Evolutionary conservation across 179 eudicot genomes (phyloP).

Genomic region (Pouteria campechiana): DNA sequence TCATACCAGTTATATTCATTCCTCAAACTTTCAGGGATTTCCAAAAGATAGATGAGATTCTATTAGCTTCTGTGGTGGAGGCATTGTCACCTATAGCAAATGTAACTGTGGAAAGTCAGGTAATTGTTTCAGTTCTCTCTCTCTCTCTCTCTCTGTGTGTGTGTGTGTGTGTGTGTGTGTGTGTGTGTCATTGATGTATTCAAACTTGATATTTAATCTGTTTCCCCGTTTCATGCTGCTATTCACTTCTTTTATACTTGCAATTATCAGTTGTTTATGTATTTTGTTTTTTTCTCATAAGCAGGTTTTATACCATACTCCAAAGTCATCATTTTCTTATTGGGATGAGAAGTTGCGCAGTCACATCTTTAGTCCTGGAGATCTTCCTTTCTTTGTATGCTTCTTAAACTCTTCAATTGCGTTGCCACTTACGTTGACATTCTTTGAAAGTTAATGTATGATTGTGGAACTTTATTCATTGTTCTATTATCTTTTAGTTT

Average conservation of each 20-base stretch:
- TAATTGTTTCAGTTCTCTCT: constrained; percentile 12
- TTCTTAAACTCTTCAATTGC: constrained; percentile 4
- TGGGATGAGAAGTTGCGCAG: constrained; percentile 64
- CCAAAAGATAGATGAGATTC: constrained; percentile 49
- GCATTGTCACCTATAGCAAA: constrained; percentile 77
- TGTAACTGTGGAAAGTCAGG: constrained; percentile 92
- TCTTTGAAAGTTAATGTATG: too few relatives aligned
- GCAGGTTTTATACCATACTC: constrained; percentile 94
- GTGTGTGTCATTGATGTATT: too few relatives aligned
- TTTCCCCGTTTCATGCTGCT: too few relatives aligned
- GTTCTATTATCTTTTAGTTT: too few relatives aligned
- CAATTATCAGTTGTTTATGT: too few relatives aligned
- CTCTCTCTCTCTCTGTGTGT: not conserved
- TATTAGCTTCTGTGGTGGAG: constrained; percentile 60
- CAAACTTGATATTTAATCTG: too few relatives aligned
- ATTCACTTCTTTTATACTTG: too few relatives aligned
- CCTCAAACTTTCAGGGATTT: constrained; percentile 61
- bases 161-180: not conserved
- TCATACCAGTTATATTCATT: too few relatives aligned
- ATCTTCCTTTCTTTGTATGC: constrained; percentile 97
- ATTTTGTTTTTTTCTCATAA: constrained; percentile 10
- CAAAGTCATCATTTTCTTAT: constrained; percentile 72
- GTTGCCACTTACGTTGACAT: too few relatives aligned
- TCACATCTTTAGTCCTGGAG: constrained; percentile 60
- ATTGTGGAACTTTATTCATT: too few relatives aligned